Evolutionary conservation across 768 basidiomycete genomes (phyloP).

Genomic region (Russula compacta): DNA sequence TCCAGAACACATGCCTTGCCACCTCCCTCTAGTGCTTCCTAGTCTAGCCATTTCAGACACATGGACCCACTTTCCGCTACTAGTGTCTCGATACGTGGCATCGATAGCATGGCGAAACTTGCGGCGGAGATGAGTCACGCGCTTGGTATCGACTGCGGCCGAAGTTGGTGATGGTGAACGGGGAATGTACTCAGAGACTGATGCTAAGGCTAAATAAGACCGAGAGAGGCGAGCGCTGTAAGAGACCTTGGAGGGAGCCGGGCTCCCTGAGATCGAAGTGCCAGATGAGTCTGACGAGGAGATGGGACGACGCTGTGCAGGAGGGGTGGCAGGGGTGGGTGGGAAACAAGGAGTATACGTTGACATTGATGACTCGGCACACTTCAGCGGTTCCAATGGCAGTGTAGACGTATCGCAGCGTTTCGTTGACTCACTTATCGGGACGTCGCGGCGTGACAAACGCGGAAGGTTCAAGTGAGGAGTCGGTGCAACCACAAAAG

Average conservation of each 20-base stretch:
- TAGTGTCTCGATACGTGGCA: slow-evolving; percentile 8
- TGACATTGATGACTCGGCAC: not conserved
- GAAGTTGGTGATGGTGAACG: slow-evolving; percentile 10
- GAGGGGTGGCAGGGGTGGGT: not conserved
- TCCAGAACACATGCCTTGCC: slow-evolving; percentile 15
- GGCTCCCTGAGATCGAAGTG: not conserved
- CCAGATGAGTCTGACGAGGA: not conserved
- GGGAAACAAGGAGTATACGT: slow-evolving; percentile 12
- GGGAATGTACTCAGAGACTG: slow-evolving; percentile 3
- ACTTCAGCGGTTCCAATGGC: not conserved
- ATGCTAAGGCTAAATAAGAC: slow-evolving; percentile 8
- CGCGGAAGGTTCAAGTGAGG: not conserved
- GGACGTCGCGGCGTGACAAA: not conserved
- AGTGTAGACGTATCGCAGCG: not conserved
- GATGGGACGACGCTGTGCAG: not conserved
- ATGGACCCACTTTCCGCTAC: slow-evolving; percentile 15
- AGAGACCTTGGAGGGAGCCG: not conserved
- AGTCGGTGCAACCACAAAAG: not conserved
- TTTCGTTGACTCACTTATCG: not conserved
- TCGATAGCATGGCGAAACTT: slow-evolving; percentile 11
- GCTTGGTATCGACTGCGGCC: not conserved
- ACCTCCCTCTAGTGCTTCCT: slow-evolving; percentile 14
- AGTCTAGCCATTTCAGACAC: slow-evolving; percentile 14
- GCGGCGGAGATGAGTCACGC: slow-evolving; percentile 1
- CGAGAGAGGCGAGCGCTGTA: slow-evolving; percentile 5